Conservation (phyloP, 257 asterid genomes). For the Solanum chilense region DNA sequence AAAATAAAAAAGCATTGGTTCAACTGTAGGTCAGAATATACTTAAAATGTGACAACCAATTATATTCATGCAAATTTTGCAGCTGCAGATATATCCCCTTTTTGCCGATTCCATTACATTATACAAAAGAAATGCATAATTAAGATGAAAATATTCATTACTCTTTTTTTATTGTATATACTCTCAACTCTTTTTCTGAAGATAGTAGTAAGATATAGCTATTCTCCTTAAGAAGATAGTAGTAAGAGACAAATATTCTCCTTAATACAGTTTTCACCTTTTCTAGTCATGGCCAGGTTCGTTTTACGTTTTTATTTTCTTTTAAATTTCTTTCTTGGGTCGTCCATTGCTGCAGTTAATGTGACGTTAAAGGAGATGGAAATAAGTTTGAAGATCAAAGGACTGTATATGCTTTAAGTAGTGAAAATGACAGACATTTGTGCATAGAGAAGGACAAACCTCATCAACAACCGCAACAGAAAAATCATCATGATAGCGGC, state of each 20-base stretch:
- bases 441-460: slow-evolving; percentile 37
- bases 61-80: background rate
- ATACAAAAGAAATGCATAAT: background rate
- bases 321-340: background rate
- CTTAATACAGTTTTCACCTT: background rate
- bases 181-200: background rate
- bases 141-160: background rate
- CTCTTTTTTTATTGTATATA: background rate
- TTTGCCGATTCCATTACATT: background rate
- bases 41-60: background rate
- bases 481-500: slow-evolving; percentile 91
- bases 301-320: background rate
- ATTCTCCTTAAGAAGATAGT: background rate
- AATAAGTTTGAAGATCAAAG: background rate
- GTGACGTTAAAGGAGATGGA: background rate
- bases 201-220: background rate
- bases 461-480: slow-evolving; percentile 93
- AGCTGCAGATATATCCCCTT: background rate
- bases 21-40: background rate
- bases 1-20: background rate
- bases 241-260: background rate
- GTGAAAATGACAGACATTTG: background rate
- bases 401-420: background rate
- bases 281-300: background rate
- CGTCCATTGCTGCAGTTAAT: background rate